Percentiles rank a stretch among this genome's conserved stretches.
Conservation (phyloP, 2,329 filamentous ascomycete species). For the Aspergillus novofumigatus region DNA sequence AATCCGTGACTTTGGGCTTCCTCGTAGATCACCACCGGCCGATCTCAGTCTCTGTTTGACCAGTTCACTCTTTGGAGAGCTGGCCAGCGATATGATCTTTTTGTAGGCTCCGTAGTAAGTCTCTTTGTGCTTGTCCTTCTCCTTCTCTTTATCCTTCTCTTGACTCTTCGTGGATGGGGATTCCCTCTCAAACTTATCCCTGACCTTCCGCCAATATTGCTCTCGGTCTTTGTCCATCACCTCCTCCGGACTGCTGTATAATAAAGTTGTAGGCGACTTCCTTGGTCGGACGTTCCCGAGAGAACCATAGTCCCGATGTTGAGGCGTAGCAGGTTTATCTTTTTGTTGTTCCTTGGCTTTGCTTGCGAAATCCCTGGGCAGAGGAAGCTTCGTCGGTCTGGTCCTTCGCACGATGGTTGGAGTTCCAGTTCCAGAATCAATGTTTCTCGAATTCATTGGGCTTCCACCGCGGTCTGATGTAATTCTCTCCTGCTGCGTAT, state of each 20-base stretch:
- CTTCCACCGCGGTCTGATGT: not conserved
- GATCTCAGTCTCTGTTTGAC: slow-evolving; percentile 18
- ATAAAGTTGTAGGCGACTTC: slow-evolving; percentile 3
- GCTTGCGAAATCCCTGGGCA: slow-evolving; percentile 20
- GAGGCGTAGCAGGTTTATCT: slow-evolving; percentile 11
- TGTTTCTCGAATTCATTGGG: slow-evolving; percentile 5
- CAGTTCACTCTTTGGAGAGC: slow-evolving; percentile 16
- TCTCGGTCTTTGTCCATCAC: slow-evolving; percentile 21
- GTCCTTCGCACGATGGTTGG: slow-evolving; percentile 12
- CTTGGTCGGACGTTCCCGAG: slow-evolving; percentile 2
- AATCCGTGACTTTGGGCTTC: slow-evolving; percentile 35
- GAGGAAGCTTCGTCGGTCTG: slow-evolving; percentile 27
- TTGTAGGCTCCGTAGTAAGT: slow-evolving; percentile 15
- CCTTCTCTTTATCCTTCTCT: slow-evolving; percentile 17
- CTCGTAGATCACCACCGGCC: slow-evolving; percentile 3
- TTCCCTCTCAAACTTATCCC: slow-evolving; percentile 24
- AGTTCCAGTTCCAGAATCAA: slow-evolving; percentile 4
- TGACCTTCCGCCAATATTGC: slow-evolving; percentile 26
- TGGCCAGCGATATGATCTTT: slow-evolving; percentile 20
- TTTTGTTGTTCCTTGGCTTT: slow-evolving; percentile 13
- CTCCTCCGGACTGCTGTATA: slow-evolving; percentile 9
- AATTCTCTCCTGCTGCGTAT: not conserved
- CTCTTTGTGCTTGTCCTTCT: slow-evolving; percentile 9
- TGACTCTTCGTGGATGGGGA: slow-evolving; percentile 10
- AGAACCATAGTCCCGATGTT: slow-evolving; percentile 3